Evolutionary conservation across 1,284 basidiomycete genomes (phyloP).

Genomic region (Irpex sp.): DNA sequence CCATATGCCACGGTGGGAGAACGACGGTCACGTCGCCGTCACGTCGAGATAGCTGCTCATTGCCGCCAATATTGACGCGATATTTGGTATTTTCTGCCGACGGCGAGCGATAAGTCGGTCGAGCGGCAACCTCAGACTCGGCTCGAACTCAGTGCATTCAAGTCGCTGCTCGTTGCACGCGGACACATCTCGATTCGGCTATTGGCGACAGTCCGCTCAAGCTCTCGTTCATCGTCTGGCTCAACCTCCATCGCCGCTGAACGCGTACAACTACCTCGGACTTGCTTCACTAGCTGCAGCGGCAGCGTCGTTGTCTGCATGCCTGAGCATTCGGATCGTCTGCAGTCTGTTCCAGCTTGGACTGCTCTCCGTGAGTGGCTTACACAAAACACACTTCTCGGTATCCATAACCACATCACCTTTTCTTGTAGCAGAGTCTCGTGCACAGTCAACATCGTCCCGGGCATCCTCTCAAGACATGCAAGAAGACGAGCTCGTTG

Average conservation of each 20-base stretch:
- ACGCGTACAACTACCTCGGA: too few relatives aligned
- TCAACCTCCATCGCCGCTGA: too few relatives aligned
- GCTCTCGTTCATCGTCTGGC: too few relatives aligned
- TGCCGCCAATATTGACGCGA: background rate
- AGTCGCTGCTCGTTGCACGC: background rate
- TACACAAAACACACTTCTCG: background rate
- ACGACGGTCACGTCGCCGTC: background rate
- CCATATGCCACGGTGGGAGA: background rate
- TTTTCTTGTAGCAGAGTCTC: background rate
- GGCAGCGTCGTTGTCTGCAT: background rate
- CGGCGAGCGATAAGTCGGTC: background rate
- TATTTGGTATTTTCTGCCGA: background rate
- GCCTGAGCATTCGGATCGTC: background rate
- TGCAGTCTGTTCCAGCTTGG: background rate
- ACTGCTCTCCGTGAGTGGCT: background rate
- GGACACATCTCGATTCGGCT: background rate
- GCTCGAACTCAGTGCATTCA: too few relatives aligned
- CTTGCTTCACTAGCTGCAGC: too few relatives aligned
- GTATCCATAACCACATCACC: background rate
- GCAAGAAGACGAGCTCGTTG: slow-evolving; percentile 15
- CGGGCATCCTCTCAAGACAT: slow-evolving; percentile 15
- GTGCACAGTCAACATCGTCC: background rate
- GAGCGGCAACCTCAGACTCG: background rate
- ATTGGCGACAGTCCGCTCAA: background rate
- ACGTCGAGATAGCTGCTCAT: background rate